Conservation (phyloP, 441 rosid genomes). For the Pelargonium myrrhifolium region DNA sequence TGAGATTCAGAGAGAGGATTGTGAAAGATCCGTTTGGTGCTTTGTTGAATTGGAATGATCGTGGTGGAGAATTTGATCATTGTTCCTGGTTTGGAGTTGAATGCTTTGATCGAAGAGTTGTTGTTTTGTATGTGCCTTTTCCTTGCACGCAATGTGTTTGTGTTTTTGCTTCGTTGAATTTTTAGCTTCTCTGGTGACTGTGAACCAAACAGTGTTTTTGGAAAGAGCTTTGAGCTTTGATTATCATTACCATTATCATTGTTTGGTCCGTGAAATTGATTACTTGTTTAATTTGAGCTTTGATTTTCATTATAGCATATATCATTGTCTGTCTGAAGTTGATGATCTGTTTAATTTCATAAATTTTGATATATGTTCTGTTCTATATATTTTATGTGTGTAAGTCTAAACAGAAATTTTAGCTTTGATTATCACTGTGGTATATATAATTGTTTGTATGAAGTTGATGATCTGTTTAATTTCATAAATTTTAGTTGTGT, state of each 20-base stretch:
- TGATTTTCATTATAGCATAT: no score
- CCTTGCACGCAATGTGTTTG: constrained; percentile 6
- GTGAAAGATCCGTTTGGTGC: constrained; percentile 65
- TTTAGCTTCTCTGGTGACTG: background rate
- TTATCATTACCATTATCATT: background rate
- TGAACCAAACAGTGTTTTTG: background rate
- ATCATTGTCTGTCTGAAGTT: background rate
- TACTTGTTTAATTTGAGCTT: no score
- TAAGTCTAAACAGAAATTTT: no score
- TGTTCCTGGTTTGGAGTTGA: constrained; percentile 80
- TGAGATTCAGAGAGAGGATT: constrained; percentile 56
- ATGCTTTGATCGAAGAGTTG: constrained; percentile 60
- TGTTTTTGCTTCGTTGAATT: background rate
- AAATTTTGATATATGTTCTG: no score
- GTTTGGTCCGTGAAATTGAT: background rate
- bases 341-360: no score
- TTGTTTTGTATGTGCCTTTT: constrained; percentile 47
- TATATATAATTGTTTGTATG: background rate
- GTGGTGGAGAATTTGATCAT: constrained; percentile 20
- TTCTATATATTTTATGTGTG: no score
- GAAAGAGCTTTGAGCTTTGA: background rate
- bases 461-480: background rate
- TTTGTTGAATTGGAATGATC: constrained; percentile 49
- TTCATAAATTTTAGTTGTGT: no score
- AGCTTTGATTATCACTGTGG: no score